phyloP scores from a whole-genome alignment of 1,139 yeast genomes.

The Lodderomyces parapsilosis region DNA sequence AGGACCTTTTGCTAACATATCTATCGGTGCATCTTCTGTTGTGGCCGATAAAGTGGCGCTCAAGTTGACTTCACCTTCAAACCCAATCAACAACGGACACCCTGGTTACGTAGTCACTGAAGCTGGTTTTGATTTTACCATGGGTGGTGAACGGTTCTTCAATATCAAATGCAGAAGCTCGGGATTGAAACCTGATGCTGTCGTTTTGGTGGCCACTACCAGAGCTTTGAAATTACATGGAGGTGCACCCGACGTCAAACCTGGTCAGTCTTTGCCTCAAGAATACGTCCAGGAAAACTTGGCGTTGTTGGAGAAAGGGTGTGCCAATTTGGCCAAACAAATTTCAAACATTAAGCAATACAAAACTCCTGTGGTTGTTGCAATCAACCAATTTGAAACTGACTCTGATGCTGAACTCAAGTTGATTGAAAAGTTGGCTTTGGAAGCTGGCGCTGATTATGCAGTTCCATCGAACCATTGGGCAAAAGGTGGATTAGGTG shows the following conservation, averaged over 20 bases:
- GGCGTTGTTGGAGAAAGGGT: slow-evolving; percentile 62
- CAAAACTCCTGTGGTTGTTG: slow-evolving; percentile 78
- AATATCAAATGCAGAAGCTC: slow-evolving; percentile 79
- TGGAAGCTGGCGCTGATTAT: slow-evolving; percentile 70
- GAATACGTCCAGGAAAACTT: slow-evolving; percentile 69
- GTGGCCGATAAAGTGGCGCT: slow-evolving; percentile 75
- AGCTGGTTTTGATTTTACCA: slow-evolving; percentile 84
- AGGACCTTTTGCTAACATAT: slow-evolving; percentile 84
- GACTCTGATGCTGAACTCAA: slow-evolving; percentile 69
- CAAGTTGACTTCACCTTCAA: slow-evolving; percentile 54
- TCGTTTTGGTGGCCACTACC: slow-evolving; percentile 76
- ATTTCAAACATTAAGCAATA: slow-evolving; percentile 68
- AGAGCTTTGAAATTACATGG: slow-evolving; percentile 81
- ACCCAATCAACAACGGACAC: slow-evolving; percentile 41
- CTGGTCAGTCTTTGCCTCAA: slow-evolving; percentile 71
- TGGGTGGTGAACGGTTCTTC: slow-evolving; percentile 87
- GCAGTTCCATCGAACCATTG: slow-evolving; percentile 79
- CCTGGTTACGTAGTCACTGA: slow-evolving; percentile 77
- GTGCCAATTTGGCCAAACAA: slow-evolving; percentile 73
- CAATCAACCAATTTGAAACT: slow-evolving; percentile 71
- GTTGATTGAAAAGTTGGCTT: slow-evolving; percentile 60
- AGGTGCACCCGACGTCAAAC: slow-evolving; percentile 82
- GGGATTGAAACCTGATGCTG: slow-evolving; percentile 69
- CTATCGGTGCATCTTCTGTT: slow-evolving; percentile 82
- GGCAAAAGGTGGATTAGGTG: slow-evolving; percentile 81